Evolutionary conservation across 2,329 filamentous ascomycete species (phyloP).

Genomic region (Penicillium decumbens): DNA sequence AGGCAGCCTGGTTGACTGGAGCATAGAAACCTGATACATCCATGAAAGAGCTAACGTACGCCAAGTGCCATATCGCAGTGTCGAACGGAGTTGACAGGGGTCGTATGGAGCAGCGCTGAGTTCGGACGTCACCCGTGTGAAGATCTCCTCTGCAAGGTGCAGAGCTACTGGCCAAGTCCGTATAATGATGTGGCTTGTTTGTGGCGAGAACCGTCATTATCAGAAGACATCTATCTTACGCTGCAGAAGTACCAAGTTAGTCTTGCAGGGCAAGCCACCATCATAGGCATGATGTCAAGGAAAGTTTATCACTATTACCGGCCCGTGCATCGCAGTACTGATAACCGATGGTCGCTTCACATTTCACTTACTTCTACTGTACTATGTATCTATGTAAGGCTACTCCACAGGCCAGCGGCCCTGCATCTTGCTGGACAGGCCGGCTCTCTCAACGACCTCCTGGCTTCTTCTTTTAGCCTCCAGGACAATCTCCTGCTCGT

Average conservation of each 20-base stretch:
- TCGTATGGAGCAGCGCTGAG: conserved; percentile 12
- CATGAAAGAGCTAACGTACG: conserved; percentile 10
- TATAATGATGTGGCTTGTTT: neutral
- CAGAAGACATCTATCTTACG: no score
- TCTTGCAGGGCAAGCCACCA: no score
- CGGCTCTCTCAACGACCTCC: conserved; percentile 40
- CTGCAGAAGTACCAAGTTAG: no score
- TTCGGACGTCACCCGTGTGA: conserved; percentile 18
- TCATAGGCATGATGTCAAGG: neutral
- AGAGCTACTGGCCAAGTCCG: neutral
- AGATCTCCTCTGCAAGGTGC: conserved; percentile 6
- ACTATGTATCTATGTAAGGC: neutral
- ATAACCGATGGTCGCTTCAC: neutral
- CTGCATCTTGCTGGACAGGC: conserved; percentile 34
- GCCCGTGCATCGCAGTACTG: neutral
- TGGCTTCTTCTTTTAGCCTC: conserved; percentile 35
- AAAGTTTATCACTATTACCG: neutral
- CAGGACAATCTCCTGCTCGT: conserved; percentile 40
- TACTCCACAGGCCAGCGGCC: conserved; percentile 36
- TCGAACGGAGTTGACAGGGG: neutral
- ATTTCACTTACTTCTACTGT: neutral
- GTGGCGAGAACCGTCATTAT: neutral
- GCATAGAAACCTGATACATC: neutral
- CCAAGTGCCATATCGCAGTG: conserved; percentile 15
- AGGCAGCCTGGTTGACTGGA: neutral